Percentiles rank a stretch among this genome's conserved stretches.
phyloP scores from a whole-genome alignment of 345 rosid species.

The Boechera stricta region DNA sequence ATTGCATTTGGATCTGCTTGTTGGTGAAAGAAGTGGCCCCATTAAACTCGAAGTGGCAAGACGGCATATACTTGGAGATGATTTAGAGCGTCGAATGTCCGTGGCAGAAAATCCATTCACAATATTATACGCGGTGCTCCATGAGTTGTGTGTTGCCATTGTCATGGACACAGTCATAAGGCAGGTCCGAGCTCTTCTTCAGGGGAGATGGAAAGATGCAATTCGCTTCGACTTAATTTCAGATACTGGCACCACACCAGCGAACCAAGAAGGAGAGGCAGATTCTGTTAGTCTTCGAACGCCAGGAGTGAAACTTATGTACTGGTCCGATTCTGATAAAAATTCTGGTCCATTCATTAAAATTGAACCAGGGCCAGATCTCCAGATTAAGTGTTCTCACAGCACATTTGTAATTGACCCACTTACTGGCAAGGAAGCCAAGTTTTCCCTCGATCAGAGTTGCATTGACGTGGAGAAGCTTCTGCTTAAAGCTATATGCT shows the following conservation, averaged over 20 bases:
- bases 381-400: constrained; percentile 77
- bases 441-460: constrained; percentile 76
- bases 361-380: constrained; percentile 90
- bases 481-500: constrained; percentile 84
- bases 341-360: constrained; percentile 70
- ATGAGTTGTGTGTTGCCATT: constrained; percentile 87
- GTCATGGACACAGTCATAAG: constrained; percentile 96
- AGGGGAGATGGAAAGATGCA: constrained; percentile 97
- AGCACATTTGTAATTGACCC: constrained; percentile 90
- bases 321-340: constrained; percentile 87
- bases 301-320: constrained; percentile 87
- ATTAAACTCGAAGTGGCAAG: constrained; percentile 77
- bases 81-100: constrained; percentile 96
- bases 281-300: constrained; percentile 76
- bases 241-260: constrained; percentile 63
- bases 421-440: constrained; percentile 77
- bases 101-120: constrained; percentile 82
- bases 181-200: constrained; percentile 87
- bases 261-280: constrained; percentile 81
- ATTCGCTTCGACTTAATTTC: constrained; percentile 84
- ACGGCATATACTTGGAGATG: constrained; percentile 88
- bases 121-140: constrained; percentile 78
- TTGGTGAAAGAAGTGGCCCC: constrained; percentile 86
- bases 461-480: constrained; percentile 92
- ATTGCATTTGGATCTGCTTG: constrained; percentile 93